Conservation (phyloP, 2,329 filamentous ascomycete species). For the Penicillium sp. region DNA sequence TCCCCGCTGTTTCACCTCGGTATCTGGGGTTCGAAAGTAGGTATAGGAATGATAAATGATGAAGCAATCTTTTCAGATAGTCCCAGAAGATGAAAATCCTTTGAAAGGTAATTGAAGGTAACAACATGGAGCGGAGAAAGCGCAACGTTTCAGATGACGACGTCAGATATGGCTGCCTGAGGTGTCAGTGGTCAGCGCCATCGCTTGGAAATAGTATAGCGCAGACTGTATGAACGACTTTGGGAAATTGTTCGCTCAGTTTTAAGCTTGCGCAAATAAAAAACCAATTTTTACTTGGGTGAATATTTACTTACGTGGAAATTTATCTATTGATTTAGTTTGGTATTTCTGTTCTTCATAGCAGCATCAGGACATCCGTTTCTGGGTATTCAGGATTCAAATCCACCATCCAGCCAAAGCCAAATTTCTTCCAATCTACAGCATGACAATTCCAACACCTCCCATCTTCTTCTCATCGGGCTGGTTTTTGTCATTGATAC, state of each 20-base stretch:
- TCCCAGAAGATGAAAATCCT: neutral
- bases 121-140: slow-evolving; percentile 7
- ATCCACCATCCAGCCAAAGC: slow-evolving; percentile 8
- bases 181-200: slow-evolving; percentile 1
- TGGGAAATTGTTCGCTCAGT: neutral
- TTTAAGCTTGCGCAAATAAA: neutral
- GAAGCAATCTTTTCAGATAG: neutral
- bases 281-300: no score
- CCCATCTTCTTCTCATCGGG: slow-evolving; percentile 77
- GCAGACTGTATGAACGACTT: neutral
- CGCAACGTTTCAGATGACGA: slow-evolving; percentile 20
- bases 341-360: slow-evolving; percentile 4
- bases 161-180: slow-evolving; percentile 18
- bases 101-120: neutral
- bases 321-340: neutral
- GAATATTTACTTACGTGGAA: neutral
- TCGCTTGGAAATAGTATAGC: neutral
- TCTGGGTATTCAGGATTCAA: slow-evolving; percentile 13
- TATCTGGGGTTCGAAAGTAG: neutral
- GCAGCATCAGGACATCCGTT: slow-evolving; percentile 13
- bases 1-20: slow-evolving; percentile 8
- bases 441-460: slow-evolving; percentile 87
- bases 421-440: slow-evolving; percentile 44
- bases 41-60: neutral
- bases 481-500: slow-evolving; percentile 75